phyloP scores from a whole-genome alignment of 352 stramenopile species.

The Phytophthora cryptogea region DNA sequence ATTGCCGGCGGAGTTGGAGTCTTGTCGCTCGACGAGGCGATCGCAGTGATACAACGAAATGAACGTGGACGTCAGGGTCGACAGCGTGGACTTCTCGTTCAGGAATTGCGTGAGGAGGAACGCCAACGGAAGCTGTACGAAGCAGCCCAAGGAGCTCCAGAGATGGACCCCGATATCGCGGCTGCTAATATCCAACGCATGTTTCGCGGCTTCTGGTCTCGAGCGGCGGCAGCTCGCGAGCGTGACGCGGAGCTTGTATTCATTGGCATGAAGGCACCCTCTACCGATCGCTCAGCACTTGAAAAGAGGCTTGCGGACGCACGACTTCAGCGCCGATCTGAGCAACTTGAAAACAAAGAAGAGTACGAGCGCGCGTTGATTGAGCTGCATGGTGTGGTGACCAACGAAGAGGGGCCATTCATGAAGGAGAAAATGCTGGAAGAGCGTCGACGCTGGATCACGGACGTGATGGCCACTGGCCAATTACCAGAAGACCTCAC shows the following conservation, averaged over 20 bases:
- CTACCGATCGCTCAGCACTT: conserved; percentile 57
- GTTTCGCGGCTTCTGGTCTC: conserved; percentile 84
- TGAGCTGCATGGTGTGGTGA: conserved; percentile 84
- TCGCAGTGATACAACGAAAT: conserved; percentile 91
- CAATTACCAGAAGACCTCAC: conserved; percentile 90
- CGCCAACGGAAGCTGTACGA: conserved; percentile 83
- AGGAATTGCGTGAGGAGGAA: conserved; percentile 86
- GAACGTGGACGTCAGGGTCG: conserved; percentile 89
- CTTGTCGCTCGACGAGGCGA: conserved; percentile 74
- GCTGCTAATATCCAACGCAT: conserved; percentile 91
- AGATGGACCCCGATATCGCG: conserved; percentile 92
- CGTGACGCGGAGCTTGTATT: conserved; percentile 90
- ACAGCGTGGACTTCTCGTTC: conserved; percentile 82
- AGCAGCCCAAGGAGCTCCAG: conserved; percentile 48
- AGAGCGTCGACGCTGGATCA: conserved; percentile 93
- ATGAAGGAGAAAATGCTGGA: conserved; percentile 93
- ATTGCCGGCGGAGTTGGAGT: conserved; percentile 21
- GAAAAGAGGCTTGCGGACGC: conserved; percentile 81
- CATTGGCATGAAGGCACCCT: conserved; percentile 91
- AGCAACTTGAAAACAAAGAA: conserved; percentile 92
- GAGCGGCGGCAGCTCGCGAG: conserved; percentile 63
- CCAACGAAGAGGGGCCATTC: conserved; percentile 90
- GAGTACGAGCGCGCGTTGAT: conserved; percentile 89
- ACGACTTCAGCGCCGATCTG: conserved; percentile 83
- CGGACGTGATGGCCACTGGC: conserved; percentile 86